These are phyloP conservation scores for Botrytis byssoidea DNA, from an alignment of 2,329 filamentous ascomycete species.

Conservation along the genomic window DNA sequence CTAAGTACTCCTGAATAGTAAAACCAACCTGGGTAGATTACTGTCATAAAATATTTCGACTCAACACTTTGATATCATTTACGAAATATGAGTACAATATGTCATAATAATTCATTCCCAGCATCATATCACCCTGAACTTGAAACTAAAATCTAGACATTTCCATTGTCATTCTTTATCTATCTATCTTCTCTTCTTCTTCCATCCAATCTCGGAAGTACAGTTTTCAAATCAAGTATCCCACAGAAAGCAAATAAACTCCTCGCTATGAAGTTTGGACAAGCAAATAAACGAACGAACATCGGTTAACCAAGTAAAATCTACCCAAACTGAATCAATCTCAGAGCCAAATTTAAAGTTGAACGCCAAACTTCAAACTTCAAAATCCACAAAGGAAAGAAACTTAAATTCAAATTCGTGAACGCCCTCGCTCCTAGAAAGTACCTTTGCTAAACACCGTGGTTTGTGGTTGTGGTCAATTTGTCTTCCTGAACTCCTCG, in stretches of 20 bases:
- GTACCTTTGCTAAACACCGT: not conserved
- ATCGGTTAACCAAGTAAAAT: not conserved
- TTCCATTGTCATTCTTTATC: not conserved
- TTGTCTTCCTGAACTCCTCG: not conserved
- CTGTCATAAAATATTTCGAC: not conserved
- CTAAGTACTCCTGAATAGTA: not conserved
- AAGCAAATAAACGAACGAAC: not conserved
- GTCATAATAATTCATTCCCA: not conserved
- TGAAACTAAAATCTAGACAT: not conserved
- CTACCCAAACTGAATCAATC: not conserved
- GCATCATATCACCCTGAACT: not conserved
- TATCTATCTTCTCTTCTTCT: not conserved
- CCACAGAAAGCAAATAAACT: not conserved
- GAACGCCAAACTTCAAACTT: not conserved
- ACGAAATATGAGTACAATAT: not conserved
- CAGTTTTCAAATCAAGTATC: not conserved
- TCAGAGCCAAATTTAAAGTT: not conserved
- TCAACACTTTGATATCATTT: not conserved
- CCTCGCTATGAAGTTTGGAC: not conserved
- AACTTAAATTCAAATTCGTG: not conserved
- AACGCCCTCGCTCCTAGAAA: not conserved
- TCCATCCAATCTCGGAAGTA: not conserved
- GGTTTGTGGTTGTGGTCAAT: not conserved
- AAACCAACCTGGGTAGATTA: not conserved
- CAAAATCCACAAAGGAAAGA: not conserved